Base-by-base conservation (phyloP, 2,329 filamentous ascomycete species). In the Pestalotiopsis sp. region DNA sequence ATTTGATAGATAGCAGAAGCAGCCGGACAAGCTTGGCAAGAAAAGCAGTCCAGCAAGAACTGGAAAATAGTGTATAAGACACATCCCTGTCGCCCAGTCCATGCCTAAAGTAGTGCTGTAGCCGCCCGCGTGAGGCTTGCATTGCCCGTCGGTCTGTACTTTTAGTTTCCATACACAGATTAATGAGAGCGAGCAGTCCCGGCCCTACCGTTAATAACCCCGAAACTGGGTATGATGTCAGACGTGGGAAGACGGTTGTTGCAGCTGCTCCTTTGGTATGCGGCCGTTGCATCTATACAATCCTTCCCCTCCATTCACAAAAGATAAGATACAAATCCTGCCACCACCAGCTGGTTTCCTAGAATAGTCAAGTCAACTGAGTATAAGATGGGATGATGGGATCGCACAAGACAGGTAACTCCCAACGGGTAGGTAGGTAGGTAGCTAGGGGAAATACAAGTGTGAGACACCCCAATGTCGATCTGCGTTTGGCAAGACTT, bases 111-210 rank as follows among this genome's bases (percentile, higher is more conserved):
- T 49, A 45, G 27, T 36, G 36, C 23, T 52, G 64, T 49, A 66
- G 58, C 23, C 31, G 64, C 27, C 27, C 56, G 64, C 64, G 38
- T 66, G 56, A 66, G 64, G 64, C 64, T 60, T 66, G 64, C 64
- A 66, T 52, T 60, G 38, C 52, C 52, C 45, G 52, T 39, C 31
- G 12, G 59, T 23, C 39, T 49, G 39, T 64, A 63, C n/a, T 11
- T 59, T 31, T n/a, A 23, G 45, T 52, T 9, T 17, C 11, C 17
- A 11, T 52, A 52, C 20, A 9, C 20, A 20, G 17, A 52, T 17
- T 49, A 38, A 36, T 61, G 23, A 62, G 23, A 62, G n/a, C 20
- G 59, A 36, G 17, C 17, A 23, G 9, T 36, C 23, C 23, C 23
- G 23, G 57, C 57, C 27, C 57, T 36, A 36, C 23, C 27, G 57